Percentiles rank a stretch among this genome's conserved stretches.
These are phyloP conservation scores for Flaveria trinervia DNA, from an alignment of 129 eudicot species.

Conservation along the genomic window DNA sequence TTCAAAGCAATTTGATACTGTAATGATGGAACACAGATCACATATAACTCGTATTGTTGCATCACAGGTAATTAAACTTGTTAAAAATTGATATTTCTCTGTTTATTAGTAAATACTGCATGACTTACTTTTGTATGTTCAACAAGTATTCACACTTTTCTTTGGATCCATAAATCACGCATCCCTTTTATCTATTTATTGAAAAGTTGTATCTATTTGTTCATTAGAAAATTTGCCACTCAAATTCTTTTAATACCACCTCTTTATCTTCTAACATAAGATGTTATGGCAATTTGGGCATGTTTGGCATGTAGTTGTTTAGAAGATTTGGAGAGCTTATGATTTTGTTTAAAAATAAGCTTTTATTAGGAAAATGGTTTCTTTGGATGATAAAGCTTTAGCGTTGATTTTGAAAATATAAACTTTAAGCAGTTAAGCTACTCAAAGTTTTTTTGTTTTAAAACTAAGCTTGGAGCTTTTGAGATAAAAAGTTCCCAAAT, in stretches of 20 bases:
- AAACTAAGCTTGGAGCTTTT: no score
- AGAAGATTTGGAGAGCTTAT: background rate
- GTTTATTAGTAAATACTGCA: background rate
- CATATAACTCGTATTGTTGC: slow-evolving; percentile 57
- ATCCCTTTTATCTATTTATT: background rate
- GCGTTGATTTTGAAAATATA: no score
- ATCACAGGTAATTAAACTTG: slow-evolving; percentile 63
- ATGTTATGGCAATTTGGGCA: background rate
- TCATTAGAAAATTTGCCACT: background rate
- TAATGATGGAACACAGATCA: slow-evolving; percentile 55
- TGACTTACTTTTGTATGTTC: slow-evolving; percentile 2
- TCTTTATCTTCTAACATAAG: background rate
- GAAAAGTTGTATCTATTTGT: background rate
- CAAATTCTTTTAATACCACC: background rate
- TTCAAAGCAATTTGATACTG: slow-evolving; percentile 61
- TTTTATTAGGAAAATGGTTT: no score
- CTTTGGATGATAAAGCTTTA: no score
- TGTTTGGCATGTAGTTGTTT: background rate
- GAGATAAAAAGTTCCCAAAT: no score
- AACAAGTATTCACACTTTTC: background rate
- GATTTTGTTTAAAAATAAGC: no score
- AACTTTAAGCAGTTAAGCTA: no score
- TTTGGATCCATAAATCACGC: background rate
- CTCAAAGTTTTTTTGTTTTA: no score
- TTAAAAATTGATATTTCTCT: background rate